phyloP scores from a whole-genome alignment of 2,329 filamentous ascomycete genomes.

The Venturia oleaginea region DNA sequence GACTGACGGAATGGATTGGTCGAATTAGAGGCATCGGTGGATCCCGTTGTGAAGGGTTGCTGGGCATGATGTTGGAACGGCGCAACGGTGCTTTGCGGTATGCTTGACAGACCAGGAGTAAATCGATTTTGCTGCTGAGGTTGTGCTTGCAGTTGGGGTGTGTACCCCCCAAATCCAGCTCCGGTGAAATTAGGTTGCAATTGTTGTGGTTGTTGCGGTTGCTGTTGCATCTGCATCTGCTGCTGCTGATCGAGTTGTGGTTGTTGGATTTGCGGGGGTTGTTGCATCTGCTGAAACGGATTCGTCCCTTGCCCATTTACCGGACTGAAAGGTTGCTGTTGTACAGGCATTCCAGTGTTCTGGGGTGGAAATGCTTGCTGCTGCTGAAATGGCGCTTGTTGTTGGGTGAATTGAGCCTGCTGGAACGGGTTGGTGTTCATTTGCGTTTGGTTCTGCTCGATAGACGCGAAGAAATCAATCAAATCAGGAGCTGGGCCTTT shows the following conservation, averaged over 20 bases:
- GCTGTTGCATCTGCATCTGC: constrained; percentile 15
- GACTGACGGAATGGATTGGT: constrained; percentile 95
- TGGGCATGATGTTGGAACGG: constrained; percentile 34
- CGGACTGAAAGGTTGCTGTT: constrained; percentile 8
- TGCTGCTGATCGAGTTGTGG: constrained; percentile 21
- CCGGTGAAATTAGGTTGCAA: constrained; percentile 58
- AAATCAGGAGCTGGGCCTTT: constrained; percentile 67
- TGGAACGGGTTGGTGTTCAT: constrained; percentile 27
- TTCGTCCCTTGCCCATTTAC: constrained; percentile 23
- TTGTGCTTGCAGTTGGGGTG: constrained; percentile 51
- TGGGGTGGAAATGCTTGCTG: constrained; percentile 14
- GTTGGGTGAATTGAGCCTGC: constrained; percentile 15
- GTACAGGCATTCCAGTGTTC: constrained; percentile 11
- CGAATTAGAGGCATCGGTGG: constrained; percentile 39
- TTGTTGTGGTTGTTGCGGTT: constrained; percentile 22
- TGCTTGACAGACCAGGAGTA: constrained; percentile 34
- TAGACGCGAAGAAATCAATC: constrained; percentile 92
- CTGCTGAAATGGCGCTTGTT: constrained; percentile 21
- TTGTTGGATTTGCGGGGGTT: constrained; percentile 28
- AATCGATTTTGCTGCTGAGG: constrained; percentile 29
- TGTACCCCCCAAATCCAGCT: constrained; percentile 76
- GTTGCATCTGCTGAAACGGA: constrained; percentile 31
- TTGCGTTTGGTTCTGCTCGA: constrained; percentile 77
- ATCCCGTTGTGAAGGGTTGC: constrained; percentile 17
- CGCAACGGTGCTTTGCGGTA: constrained; percentile 41